Evolutionary conservation across 225 moss, liverwort and hornwort species (phyloP).

Genomic region (Sphagnum tenellum): DNA sequence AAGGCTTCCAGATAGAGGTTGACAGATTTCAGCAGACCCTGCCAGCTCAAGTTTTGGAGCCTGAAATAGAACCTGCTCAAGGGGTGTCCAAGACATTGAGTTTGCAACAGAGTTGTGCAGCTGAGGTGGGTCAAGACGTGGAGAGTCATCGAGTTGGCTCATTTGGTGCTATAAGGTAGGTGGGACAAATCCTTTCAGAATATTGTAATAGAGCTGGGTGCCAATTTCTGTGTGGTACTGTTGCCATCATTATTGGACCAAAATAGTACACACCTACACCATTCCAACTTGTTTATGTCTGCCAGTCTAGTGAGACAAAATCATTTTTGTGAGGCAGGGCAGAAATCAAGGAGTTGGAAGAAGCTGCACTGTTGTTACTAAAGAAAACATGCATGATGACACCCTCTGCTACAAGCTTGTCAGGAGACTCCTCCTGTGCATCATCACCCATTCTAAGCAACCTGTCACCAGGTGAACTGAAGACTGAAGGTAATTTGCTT

Average conservation of each 20-base stretch:
- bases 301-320: not conserved
- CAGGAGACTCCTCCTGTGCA: slow-evolving; percentile 23
- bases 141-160: not conserved
- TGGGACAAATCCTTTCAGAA: no score
- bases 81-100: slow-evolving; percentile 6
- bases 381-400: slow-evolving; percentile 20
- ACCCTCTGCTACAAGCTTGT: slow-evolving; percentile 22
- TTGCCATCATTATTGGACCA: not conserved
- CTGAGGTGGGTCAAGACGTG: slow-evolving; percentile 1
- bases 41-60: slow-evolving; percentile 6
- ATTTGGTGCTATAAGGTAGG: slow-evolving; percentile 2
- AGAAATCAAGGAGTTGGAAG: slow-evolving; percentile 35
- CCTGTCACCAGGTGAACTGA: slow-evolving; percentile 41
- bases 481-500: slow-evolving; percentile 22
- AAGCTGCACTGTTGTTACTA: slow-evolving; percentile 19
- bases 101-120: not conserved
- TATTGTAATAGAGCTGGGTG: no score
- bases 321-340: slow-evolving; percentile 16
- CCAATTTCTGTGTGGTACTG: slow-evolving; percentile 1
- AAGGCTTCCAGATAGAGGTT: no score
- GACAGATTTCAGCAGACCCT: slow-evolving; percentile 1
- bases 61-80: slow-evolving; percentile 8
- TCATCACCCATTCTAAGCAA: slow-evolving; percentile 13
- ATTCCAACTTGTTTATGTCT: not conserved
- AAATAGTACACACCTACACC: no score